Percentiles rank a stretch among this genome's conserved stretches.
These are phyloP conservation scores for Geotrichum aggregatum DNA, from an alignment of 1,139 yeast genomes.

Conservation along the genomic window DNA sequence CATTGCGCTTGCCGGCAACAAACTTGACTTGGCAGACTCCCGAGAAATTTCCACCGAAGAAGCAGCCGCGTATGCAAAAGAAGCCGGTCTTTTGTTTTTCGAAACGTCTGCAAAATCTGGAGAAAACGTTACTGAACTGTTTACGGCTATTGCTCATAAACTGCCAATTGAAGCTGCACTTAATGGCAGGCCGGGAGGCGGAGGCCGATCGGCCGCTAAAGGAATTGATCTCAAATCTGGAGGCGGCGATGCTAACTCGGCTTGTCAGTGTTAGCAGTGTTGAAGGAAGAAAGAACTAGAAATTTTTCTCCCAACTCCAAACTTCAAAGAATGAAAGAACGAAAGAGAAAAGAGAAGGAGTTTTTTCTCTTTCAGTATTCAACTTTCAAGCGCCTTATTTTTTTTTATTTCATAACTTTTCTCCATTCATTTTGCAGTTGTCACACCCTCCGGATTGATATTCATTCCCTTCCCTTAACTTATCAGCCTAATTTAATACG, in stretches of 20 bases:
- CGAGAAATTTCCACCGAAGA: conserved; percentile 54
- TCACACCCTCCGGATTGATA: too few species aligned
- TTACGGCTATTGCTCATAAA: conserved; percentile 65
- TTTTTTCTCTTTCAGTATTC: too few species aligned
- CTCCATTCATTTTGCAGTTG: too few species aligned
- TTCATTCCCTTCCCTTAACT: too few species aligned
- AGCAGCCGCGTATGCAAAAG: conserved; percentile 60
- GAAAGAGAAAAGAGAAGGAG: background rate
- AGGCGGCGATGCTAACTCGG: conserved; percentile 1
- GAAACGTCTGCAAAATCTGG: conserved; percentile 96
- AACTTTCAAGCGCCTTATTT: too few species aligned
- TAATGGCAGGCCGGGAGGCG: conserved; percentile 32
- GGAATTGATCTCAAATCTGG: conserved; percentile 16
- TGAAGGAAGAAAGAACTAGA: background rate
- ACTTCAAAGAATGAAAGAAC: too few species aligned
- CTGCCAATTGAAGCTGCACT: conserved; percentile 39
- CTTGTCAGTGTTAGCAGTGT: conserved; percentile 13
- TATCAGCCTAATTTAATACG: too few species aligned
- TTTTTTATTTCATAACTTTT: too few species aligned
- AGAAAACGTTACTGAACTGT: conserved; percentile 71
- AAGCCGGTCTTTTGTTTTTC: conserved; percentile 73
- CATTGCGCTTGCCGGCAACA: conserved; percentile 81
- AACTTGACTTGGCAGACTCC: conserved; percentile 55
- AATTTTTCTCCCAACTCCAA: background rate
- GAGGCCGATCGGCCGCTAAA: conserved; percentile 37